phyloP scores from a whole-genome alignment of 306 rosid species.

The Acacia melanoxylon region DNA sequence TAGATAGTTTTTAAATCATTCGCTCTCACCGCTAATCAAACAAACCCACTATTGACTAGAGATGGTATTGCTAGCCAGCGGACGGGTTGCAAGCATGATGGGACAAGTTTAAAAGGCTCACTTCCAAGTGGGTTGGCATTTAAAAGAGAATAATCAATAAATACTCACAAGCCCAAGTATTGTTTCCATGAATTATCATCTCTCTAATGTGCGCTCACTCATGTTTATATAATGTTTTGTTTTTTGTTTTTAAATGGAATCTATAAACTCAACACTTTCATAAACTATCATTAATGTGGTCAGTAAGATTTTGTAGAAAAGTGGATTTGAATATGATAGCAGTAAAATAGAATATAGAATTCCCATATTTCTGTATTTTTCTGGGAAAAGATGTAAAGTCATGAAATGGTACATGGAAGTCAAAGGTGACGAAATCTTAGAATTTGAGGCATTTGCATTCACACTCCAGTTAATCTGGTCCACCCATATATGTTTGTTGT shows the following conservation, averaged over 20 bases:
- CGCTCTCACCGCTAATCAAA: no score
- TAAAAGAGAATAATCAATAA: no score
- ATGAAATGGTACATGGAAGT: background rate
- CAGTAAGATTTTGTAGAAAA: background rate
- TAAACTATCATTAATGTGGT: background rate
- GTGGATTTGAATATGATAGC: background rate
- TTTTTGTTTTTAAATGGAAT: background rate
- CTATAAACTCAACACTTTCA: background rate
- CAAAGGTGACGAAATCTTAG: background rate
- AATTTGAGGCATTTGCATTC: background rate
- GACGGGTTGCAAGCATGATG: no score
- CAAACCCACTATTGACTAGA: no score
- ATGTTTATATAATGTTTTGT: background rate
- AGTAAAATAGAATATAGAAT: background rate
- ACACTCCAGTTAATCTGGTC: background rate
- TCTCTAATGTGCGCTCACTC: background rate
- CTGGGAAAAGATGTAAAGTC: background rate
- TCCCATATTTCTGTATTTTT: background rate
- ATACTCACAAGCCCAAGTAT: no score
- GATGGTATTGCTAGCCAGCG: no score
- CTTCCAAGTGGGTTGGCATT: no score
- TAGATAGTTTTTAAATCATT: no score
- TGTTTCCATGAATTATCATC: background rate
- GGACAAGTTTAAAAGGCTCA: no score
- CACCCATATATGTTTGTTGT: background rate